These are phyloP conservation scores for Leccinum arenicola DNA, from an alignment of 768 basidiomycete species.

Conservation along the genomic window DNA sequence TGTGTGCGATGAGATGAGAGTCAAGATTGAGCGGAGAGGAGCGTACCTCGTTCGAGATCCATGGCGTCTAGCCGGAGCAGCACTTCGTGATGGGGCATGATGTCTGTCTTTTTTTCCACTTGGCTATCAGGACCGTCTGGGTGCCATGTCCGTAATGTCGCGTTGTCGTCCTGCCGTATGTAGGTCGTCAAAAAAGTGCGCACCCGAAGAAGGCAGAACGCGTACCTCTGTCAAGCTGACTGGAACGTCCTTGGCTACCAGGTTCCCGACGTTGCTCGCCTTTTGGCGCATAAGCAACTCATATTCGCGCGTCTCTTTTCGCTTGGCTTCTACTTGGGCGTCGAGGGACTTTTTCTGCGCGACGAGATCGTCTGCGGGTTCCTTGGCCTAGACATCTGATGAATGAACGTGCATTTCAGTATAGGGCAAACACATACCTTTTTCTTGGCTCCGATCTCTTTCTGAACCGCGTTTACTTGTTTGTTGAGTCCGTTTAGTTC, in stretches of 20 bases:
- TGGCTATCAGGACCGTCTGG: constrained; percentile 73
- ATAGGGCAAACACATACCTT: constrained; percentile 50
- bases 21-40: not conserved
- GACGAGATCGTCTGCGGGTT: constrained; percentile 85
- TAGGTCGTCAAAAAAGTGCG: not conserved
- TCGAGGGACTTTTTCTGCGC: constrained; percentile 84
- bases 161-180: constrained; percentile 79
- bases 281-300: constrained; percentile 77
- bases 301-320: constrained; percentile 73
- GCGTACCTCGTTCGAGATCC: constrained; percentile 88
- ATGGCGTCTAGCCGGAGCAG: constrained; percentile 90
- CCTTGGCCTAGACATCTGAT: constrained; percentile 65
- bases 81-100: constrained; percentile 98
- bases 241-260: constrained; percentile 84
- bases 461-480: constrained; percentile 87
- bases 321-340: constrained; percentile 70
- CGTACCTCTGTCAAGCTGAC: constrained; percentile 84
- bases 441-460: constrained; percentile 91
- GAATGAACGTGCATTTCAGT: not conserved
- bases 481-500: constrained; percentile 77
- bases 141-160: constrained; percentile 78
- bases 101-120: constrained; percentile 67
- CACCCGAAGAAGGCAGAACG: not conserved
- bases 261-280: constrained; percentile 84
- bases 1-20: constrained; percentile 7